These are phyloP conservation scores for Curvularia verruculosa DNA, from an alignment of 2,329 filamentous ascomycete genomes.

Conservation along the genomic window DNA sequence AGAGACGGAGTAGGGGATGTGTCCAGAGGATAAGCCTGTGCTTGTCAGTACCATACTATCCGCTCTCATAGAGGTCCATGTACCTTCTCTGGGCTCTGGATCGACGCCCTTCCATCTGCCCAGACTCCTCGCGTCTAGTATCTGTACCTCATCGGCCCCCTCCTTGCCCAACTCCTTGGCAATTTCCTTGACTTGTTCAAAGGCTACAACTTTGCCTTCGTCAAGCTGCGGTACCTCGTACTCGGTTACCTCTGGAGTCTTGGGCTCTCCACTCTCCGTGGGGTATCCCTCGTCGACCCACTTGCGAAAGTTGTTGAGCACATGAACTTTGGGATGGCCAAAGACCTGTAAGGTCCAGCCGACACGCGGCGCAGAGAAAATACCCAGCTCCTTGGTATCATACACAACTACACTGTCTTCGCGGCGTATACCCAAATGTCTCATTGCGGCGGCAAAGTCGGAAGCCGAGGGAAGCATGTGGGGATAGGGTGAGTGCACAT, in stretches of 20 bases:
- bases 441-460: slow-evolving; percentile 86
- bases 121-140: slow-evolving; percentile 82
- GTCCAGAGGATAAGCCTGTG: slow-evolving; percentile 74
- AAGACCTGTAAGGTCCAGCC: slow-evolving; percentile 93
- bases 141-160: slow-evolving; percentile 80
- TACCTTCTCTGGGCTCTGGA: slow-evolving; percentile 82
- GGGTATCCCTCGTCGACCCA: slow-evolving; percentile 87
- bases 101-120: slow-evolving; percentile 83
- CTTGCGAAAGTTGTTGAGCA: slow-evolving; percentile 94
- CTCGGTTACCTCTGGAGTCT: slow-evolving; percentile 51
- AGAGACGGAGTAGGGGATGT: slow-evolving; percentile 87
- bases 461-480: slow-evolving; percentile 91
- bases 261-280: slow-evolving; percentile 76
- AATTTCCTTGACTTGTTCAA: slow-evolving; percentile 81
- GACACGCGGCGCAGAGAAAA: slow-evolving; percentile 91
- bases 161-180: slow-evolving; percentile 80
- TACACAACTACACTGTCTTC: slow-evolving; percentile 95
- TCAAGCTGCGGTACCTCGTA: slow-evolving; percentile 57
- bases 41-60: slow-evolving; percentile 1
- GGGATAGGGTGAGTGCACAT: slow-evolving; percentile 85
- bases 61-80: neutral
- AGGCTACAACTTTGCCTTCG: slow-evolving; percentile 72
- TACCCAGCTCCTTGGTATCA: slow-evolving; percentile 86
- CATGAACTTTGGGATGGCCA: slow-evolving; percentile 84
- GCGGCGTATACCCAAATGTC: slow-evolving; percentile 80